These are phyloP conservation scores for Lathyrus sativus DNA, from an alignment of 306 rosid genomes.

Conservation along the genomic window DNA sequence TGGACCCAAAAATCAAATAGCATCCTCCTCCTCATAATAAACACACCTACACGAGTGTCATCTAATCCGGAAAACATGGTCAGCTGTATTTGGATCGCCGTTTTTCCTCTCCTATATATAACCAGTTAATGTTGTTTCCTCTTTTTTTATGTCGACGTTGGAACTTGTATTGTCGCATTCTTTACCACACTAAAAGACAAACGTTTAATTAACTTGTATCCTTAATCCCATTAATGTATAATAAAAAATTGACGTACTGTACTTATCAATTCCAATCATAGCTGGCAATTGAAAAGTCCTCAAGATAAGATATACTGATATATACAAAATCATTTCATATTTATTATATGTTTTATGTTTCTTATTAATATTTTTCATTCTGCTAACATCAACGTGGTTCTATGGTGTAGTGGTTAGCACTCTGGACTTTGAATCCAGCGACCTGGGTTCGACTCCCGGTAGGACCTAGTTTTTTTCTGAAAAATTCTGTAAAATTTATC, in stretches of 20 bases:
- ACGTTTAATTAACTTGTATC: too few species aligned
- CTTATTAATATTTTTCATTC: too few species aligned
- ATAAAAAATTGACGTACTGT: too few species aligned
- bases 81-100: conserved; percentile 46
- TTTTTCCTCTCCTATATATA: conserved; percentile 10
- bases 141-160: background rate
- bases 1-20: conserved; percentile 9
- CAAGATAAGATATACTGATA: too few species aligned
- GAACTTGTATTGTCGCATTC: conserved; percentile 3
- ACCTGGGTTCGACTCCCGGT: conserved; percentile 30
- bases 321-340: too few species aligned
- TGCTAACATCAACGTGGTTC: background rate
- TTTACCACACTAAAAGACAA: too few species aligned
- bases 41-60: conserved; percentile 25
- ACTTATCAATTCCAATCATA: too few species aligned
- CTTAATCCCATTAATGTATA: too few species aligned
- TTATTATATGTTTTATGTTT: too few species aligned
- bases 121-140: background rate
- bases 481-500: background rate
- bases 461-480: background rate
- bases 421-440: conserved; percentile 27
- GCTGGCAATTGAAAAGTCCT: too few species aligned
- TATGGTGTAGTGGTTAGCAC: conserved; percentile 26
- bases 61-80: conserved; percentile 45
- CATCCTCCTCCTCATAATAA: background rate